Evolutionary conservation across 2,329 filamentous ascomycete genomes (phyloP), one percentile per base, ranked within the genome.

Genomic region (Alternaria incomplexa): DNA sequence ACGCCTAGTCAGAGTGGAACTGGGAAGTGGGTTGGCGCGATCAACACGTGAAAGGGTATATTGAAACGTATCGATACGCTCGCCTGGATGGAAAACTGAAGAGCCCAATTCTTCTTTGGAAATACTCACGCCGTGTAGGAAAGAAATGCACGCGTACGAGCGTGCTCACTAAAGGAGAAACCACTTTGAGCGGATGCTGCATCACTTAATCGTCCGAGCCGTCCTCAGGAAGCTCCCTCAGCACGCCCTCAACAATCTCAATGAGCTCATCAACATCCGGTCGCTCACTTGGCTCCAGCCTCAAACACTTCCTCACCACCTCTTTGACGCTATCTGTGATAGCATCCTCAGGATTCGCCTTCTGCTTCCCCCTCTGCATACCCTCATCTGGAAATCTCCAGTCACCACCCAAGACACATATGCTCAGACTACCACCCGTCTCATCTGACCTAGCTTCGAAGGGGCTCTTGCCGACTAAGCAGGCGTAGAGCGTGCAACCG

Each of bases 371-470:
- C 52, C 82, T 83, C 72, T 81, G 82, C 7, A 78, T 83, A 57
- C 90, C 90, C 77, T 97, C 94, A 72, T 97, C 94, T 0, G 96
- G 96, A 80, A 98, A 99, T 55, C 93, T 87, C 95, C 96, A 99
- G 81, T 98, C 95, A 43, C 95, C 96, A 63, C 93, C 92, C 15
- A 97, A 83, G 17, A 98, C 92, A 78, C 95, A 98, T 70, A 98
- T 91, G 71, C 92, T 96, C 67, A 99, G 83, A 68, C 91, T 96
- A 47, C 96, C 96, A 68, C 96, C 96, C 0, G 96, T 98, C 83
- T 99, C 95, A 79, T 99, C 96, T 69, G 91, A 95, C 64, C 96
- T 90, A 78, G 94, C 92, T 84, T 99, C 96, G 74, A 99, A 99
- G 3, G 96, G 96, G 13, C 92, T 96, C 81, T 99, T 98, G 68